These are phyloP conservation scores for Artemisia annua DNA, from an alignment of 129 eudicot species.

Conservation along the genomic window DNA sequence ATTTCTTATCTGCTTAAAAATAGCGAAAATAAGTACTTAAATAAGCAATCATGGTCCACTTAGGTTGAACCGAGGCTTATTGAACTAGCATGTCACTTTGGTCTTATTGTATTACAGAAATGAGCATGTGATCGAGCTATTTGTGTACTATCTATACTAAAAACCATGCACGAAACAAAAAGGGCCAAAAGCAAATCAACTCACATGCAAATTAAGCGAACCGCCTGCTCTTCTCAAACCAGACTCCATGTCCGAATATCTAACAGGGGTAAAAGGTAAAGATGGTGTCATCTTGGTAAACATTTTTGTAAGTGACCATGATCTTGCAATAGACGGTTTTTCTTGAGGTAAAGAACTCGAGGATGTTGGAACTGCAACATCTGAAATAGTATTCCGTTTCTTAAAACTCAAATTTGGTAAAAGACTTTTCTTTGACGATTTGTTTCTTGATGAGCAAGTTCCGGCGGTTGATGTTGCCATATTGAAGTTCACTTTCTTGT, in stretches of 20 bases:
- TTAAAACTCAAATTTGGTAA: constrained; percentile 54
- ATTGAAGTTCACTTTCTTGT: constrained; percentile 62
- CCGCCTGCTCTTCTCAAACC: constrained; percentile 38
- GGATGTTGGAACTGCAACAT: constrained; percentile 30
- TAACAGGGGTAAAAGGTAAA: constrained; percentile 50
- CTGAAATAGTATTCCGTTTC: constrained; percentile 41
- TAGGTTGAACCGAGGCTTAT: too few relatives aligned
- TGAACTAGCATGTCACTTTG: too few relatives aligned
- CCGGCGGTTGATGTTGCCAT: constrained; percentile 37
- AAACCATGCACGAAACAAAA: constrained; percentile 6
- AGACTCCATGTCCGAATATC: constrained; percentile 43
- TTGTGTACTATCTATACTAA: not conserved
- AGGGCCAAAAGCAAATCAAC: constrained; percentile 16
- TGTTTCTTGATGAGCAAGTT: constrained; percentile 46
- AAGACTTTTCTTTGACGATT: constrained; percentile 47
- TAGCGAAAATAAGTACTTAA: too few relatives aligned
- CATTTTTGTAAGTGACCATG: constrained; percentile 80
- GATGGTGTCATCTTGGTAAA: constrained; percentile 70
- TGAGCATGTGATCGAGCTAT: constrained; percentile 3
- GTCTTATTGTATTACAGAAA: not conserved
- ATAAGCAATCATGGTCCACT: too few relatives aligned
- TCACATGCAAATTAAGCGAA: constrained; percentile 48
- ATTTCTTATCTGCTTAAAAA: too few relatives aligned
- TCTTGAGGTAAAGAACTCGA: constrained; percentile 45
- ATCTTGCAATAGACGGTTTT: constrained; percentile 50